A percentile compares a stretch with the other conserved stretches of the same genome.
Evolutionary conservation across 2,329 filamentous ascomycete genomes (phyloP).

Genomic region (Chalaropsis ovoidea): DNA sequence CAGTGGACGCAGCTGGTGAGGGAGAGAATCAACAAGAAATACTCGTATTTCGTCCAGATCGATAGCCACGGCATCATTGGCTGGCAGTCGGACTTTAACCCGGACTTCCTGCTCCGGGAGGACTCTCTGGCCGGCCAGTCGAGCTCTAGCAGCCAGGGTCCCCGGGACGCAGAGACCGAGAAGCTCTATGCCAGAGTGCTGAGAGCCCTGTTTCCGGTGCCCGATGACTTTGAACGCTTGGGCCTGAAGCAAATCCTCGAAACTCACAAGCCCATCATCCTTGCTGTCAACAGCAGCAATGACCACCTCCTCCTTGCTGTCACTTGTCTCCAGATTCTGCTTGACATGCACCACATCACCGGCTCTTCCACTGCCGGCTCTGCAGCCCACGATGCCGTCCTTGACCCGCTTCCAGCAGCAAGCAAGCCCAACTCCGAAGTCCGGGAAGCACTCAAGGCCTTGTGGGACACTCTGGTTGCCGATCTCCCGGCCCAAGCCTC

Average conservation of each 20-base stretch:
- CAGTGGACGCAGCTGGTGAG: conserved; percentile 5
- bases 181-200: neutral
- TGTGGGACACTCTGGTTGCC: neutral
- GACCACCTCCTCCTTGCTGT: neutral
- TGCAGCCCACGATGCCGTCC: neutral
- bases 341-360: neutral
- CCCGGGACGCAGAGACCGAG: neutral
- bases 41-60: conserved; percentile 5
- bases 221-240: neutral
- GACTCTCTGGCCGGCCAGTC: neutral
- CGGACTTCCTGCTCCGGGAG: neutral
- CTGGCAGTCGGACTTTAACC: conserved; percentile 1
- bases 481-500: neutral
- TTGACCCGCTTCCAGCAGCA: neutral
- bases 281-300: neutral
- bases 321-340: neutral
- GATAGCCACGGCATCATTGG: conserved; percentile 4
- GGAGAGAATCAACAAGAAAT: conserved; percentile 12
- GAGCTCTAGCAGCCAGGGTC: neutral
- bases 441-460: neutral
- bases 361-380: neutral
- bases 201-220: neutral
- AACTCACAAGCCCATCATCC: neutral
- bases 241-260: neutral
- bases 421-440: neutral